Base-by-base conservation (phyloP, 257 asterid genomes). In the Solanum lignicaule region DNA sequence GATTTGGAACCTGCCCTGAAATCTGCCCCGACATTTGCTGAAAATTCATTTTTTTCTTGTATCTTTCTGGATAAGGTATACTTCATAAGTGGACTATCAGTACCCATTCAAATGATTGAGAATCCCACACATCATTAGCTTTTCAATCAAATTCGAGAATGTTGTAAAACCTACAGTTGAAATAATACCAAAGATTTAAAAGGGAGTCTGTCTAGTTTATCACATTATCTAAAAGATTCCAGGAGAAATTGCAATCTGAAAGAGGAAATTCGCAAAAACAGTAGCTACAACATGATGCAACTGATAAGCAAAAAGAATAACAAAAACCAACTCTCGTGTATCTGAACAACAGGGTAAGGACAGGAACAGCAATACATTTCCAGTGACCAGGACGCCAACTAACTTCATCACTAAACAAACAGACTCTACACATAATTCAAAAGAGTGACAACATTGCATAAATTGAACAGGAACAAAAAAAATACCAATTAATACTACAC, bases 21-120 rank as follows among this genome's bases (percentile, higher is more conserved):
- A 93, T 89, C 92, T 92, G 95, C 83, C 96, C 96, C 20, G 98
- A 85, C 87, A 91, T 93, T 74, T 91, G 96, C 1, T 92, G 98
- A 69, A 93, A 86, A 92, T 93, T 94, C 98, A 95, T 94, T 87
- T 89, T 87, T 90, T 83, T 60, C 90, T 79, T 58, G 68, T 62
- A 20, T 43, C 66, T 87, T 62, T 32, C 23, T 83, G 82, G 78
- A 79, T 31, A 78, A 66, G 75, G 25, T 69, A 71, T 83, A 20
- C 58, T 69, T 71, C 88, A 72, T 71, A 48, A 38, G 83, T 48
- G 84, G 69, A 73, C n/a, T 86, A 86, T 73, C 84, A 86, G 85
- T 25, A 18, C 29, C 69, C 41, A 32, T 27, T 48, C 85, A 82
- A 82, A 82, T 48, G 41, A 38, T 31, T 27, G 85, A 81, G 68